Evolutionary conservation across 2,329 filamentous ascomycete species (phyloP).

Genomic region (Herpotrichia juniperi): DNA sequence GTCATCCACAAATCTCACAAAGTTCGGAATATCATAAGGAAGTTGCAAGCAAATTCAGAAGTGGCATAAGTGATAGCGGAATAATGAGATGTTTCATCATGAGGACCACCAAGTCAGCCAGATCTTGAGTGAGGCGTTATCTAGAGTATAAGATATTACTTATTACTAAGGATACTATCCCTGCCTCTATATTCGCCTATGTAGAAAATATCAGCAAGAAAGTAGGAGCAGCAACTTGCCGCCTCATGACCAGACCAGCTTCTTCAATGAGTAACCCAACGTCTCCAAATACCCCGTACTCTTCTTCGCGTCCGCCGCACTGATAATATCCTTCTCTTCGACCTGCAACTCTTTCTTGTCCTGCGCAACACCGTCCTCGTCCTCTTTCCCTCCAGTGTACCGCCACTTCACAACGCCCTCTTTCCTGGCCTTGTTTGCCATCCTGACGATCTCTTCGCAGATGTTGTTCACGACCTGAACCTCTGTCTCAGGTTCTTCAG

Average conservation of each 20-base stretch:
- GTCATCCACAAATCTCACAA: no score
- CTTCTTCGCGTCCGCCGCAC: constrained; percentile 80
- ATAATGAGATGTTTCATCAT: no score
- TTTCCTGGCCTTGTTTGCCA: constrained; percentile 61
- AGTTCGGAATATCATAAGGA: no score
- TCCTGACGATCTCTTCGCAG: constrained; percentile 76
- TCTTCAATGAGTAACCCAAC: constrained; percentile 88
- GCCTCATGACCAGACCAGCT: constrained; percentile 77
- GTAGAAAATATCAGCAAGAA: not conserved
- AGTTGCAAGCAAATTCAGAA: no score
- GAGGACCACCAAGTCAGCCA: no score
- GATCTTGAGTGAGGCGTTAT: no score
- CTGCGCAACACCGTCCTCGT: constrained; percentile 41
- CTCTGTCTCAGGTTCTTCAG: constrained; percentile 49
- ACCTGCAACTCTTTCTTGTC: constrained; percentile 44
- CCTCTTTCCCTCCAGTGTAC: constrained; percentile 46
- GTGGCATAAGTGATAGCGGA: no score
- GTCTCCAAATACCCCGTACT: constrained; percentile 87
- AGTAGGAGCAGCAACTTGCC: not conserved
- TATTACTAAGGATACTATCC: no score
- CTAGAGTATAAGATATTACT: no score
- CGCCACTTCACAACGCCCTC: constrained; percentile 33
- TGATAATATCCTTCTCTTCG: constrained; percentile 75
- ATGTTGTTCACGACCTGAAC: constrained; percentile 66
- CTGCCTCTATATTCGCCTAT: no score